Base-by-base conservation (phyloP, 805 yeast species). In the Pichia cabralensis region DNA sequence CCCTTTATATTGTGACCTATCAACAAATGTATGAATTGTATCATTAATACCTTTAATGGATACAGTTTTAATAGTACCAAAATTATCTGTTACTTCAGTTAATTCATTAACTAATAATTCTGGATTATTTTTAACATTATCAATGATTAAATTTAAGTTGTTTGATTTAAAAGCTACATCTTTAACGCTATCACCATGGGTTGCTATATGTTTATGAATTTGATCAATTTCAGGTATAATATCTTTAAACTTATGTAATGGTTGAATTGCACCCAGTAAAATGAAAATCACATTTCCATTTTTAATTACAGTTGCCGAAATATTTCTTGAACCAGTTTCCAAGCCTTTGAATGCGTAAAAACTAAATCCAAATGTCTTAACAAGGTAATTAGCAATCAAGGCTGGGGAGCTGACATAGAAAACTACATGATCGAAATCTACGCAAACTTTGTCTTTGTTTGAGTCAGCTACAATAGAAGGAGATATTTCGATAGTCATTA, bases 181-280 rank as follows among this genome's bases (percentile, higher is more conserved):
- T 52, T 73, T 73, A n/a, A 83, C 83, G 5, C 84, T 81, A 49
- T 81, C 88, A 1, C 94, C 89, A 53, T 84, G 95, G 5, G 46
- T 52, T 6, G 52, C 46, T 7, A 76, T 55, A 44, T 70, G 76
- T 10, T 53, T 46, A 40, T 65, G 69, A 16, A 76, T 67, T 20
- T 58, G 62, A 13, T 42, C 41, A 15, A 45, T 37, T n/a, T n/a
- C n/a, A n/a, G n/a, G n/a, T 7, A 43, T 11, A 5, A 39, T 42
- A 6, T 41, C 35, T 3, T 35, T 40, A 6, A 30, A 32, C 6
- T 26, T 34, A 26, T 40, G 35, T 20, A 45, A 39, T 2, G 56
- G 57, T 15, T 46, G 31, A 33, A 71, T 45, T 5, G 69, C 59
- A 35, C 66, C 62, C 30, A 62, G 53, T 22, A 72, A 55, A 39